Evolutionary conservation across 1,284 basidiomycete genomes (phyloP).

Genomic region (Sanghuangporus sanghuang): DNA sequence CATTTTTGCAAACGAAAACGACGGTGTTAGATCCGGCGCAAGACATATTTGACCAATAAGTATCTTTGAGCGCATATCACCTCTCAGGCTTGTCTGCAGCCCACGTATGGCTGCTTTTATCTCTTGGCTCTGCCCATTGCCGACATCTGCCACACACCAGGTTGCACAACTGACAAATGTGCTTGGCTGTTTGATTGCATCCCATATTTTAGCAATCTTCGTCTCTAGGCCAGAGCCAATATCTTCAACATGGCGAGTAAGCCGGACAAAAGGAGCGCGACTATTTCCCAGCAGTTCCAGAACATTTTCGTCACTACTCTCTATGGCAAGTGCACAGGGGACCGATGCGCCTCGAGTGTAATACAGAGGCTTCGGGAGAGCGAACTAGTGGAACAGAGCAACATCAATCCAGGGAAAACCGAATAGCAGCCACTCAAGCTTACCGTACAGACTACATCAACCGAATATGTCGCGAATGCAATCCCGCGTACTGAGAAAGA

Average conservation of each 20-base stretch:
- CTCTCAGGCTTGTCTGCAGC: background rate
- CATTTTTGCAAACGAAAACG: slow-evolving; percentile 12
- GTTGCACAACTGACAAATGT: background rate
- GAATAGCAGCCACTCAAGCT: background rate
- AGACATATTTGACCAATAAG: slow-evolving; percentile 4
- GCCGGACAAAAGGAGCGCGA: background rate
- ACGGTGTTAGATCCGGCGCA: slow-evolving; percentile 2
- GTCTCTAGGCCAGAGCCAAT: background rate
- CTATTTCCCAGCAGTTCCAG: slow-evolving; percentile 5
- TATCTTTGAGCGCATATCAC: slow-evolving; percentile 6
- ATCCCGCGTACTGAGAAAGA: slow-evolving; percentile 5
- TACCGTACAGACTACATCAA: slow-evolving; percentile 8
- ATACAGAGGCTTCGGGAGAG: slow-evolving; percentile 8
- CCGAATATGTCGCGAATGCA: slow-evolving; percentile 1
- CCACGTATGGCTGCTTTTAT: background rate
- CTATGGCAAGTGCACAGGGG: slow-evolving; percentile 4
- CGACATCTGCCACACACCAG: background rate
- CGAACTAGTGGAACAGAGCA: slow-evolving; percentile 3
- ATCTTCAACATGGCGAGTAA: background rate
- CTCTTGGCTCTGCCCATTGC: background rate
- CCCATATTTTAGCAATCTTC: slow-evolving; percentile 4
- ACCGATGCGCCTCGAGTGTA: slow-evolving; percentile 11
- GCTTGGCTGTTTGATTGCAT: slow-evolving; percentile 2
- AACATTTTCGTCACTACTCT: slow-evolving; percentile 2
- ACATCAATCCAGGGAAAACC: background rate